phyloP scores from a whole-genome alignment of 192 early-diverging fungal genomes.

The Chytriomyces sp. region DNA sequence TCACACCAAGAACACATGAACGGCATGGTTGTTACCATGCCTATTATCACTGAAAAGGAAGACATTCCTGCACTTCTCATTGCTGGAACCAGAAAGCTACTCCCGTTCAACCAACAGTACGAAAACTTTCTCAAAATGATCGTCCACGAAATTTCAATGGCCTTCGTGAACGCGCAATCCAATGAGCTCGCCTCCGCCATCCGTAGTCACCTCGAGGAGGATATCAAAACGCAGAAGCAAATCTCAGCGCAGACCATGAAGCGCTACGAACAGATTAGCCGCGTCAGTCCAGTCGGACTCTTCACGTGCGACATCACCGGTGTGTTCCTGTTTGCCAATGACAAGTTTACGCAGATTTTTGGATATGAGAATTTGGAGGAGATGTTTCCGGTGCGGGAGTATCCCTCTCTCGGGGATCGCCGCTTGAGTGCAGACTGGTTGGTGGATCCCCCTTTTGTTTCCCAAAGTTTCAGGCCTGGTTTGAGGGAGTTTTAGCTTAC shows the following conservation, averaged over 20 bases:
- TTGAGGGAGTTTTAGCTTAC: no score
- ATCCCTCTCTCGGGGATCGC: background rate
- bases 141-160: slow-evolving; percentile 13
- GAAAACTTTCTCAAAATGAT: slow-evolving; percentile 16
- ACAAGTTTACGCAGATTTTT: slow-evolving; percentile 30
- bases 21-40: slow-evolving; percentile 20
- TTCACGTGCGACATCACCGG: slow-evolving; percentile 20
- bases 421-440: slow-evolving; percentile 1
- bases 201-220: background rate
- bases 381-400: background rate
- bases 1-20: background rate
- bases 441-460: background rate
- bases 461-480: no score
- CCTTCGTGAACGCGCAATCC: slow-evolving; percentile 1
- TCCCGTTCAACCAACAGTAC: slow-evolving; percentile 30
- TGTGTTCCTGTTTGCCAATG: slow-evolving; percentile 39
- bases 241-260: slow-evolving; percentile 2
- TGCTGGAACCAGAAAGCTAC: slow-evolving; percentile 22
- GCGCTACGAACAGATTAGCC: slow-evolving; percentile 9
- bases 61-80: slow-evolving; percentile 30
- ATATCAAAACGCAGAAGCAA: background rate
- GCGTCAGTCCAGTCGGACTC: slow-evolving; percentile 16
- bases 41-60: slow-evolving; percentile 23
- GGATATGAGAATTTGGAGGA: background rate
- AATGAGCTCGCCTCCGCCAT: slow-evolving; percentile 16